Conservation (phyloP, 345 rosid genomes). For the Arabis hirsuta region DNA sequence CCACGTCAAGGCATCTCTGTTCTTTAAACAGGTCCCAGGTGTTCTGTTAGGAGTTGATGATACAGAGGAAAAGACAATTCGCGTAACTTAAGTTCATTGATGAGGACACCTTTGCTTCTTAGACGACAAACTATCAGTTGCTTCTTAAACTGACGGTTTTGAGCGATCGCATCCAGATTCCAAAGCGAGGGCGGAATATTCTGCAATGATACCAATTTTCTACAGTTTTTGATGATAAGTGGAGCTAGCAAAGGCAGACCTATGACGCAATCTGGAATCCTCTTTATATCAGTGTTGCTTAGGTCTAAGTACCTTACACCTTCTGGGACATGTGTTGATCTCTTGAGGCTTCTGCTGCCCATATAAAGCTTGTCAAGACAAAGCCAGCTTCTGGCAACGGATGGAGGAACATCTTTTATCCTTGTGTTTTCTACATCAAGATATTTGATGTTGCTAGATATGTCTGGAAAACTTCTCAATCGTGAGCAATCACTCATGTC, state of each 20-base stretch:
- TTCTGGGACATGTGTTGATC: conserved; percentile 19
- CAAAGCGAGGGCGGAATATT: no score
- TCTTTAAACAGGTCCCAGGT: not conserved
- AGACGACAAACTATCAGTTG: not conserved
- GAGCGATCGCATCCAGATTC: not conserved
- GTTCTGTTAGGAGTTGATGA: not conserved
- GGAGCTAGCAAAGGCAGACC: no score
- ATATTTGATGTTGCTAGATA: conserved; percentile 12
- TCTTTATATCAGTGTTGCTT: no score
- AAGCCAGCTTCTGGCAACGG: not conserved
- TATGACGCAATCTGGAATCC: no score
- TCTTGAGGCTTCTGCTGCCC: conserved; percentile 17
- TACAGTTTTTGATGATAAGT: no score
- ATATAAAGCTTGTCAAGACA: not conserved
- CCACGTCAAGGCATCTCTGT: not conserved
- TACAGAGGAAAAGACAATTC: not conserved
- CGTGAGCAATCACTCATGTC: not conserved
- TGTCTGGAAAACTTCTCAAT: conserved; percentile 31
- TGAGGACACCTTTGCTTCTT: not conserved
- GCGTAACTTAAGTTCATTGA: not conserved
- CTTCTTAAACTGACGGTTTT: not conserved
- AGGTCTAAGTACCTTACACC: not conserved
- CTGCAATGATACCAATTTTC: no score
- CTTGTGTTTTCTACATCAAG: not conserved
- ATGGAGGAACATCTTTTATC: conserved; percentile 22